A percentile compares a stretch with the other conserved stretches of the same genome.
Conservation (phyloP, 345 rosid genomes). For the Salix exigua region DNA sequence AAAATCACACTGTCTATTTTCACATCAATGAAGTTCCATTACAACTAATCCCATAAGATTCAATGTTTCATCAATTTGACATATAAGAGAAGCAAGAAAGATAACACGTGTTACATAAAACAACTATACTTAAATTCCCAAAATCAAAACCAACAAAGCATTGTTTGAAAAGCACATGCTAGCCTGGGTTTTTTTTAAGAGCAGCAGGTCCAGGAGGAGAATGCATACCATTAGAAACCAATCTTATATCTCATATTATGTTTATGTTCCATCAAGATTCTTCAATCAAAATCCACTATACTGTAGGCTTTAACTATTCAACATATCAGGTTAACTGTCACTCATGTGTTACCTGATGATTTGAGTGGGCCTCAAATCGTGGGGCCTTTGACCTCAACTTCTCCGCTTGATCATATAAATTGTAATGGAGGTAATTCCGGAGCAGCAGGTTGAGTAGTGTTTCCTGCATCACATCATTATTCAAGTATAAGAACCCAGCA, state of each 20-base stretch:
- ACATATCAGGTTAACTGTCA: not conserved
- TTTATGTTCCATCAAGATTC: not conserved
- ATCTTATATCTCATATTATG: too few species aligned
- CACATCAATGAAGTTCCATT: not conserved
- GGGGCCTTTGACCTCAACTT: constrained; percentile 87
- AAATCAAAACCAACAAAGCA: not conserved
- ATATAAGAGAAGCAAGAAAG: not conserved
- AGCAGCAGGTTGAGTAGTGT: constrained; percentile 79
- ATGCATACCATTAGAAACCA: too few species aligned
- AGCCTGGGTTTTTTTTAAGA: not conserved
- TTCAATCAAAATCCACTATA: not conserved
- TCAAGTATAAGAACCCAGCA: constrained; percentile 15
- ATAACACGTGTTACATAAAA: not conserved
- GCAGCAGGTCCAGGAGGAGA: not conserved
- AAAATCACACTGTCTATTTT: not conserved
- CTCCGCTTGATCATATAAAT: constrained; percentile 85
- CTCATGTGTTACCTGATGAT: constrained; percentile 55
- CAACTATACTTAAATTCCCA: not conserved
- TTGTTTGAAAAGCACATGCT: not conserved
- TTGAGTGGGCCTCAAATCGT: constrained; percentile 87
- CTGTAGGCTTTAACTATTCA: not conserved
- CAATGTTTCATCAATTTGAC: not conserved
- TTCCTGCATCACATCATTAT: constrained; percentile 51
- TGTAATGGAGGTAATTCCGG: constrained; percentile 82
- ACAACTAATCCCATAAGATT: not conserved